These are phyloP conservation scores for Rhododendron ferrugineum DNA, from an alignment of 148 eudicot species.

Conservation along the genomic window DNA sequence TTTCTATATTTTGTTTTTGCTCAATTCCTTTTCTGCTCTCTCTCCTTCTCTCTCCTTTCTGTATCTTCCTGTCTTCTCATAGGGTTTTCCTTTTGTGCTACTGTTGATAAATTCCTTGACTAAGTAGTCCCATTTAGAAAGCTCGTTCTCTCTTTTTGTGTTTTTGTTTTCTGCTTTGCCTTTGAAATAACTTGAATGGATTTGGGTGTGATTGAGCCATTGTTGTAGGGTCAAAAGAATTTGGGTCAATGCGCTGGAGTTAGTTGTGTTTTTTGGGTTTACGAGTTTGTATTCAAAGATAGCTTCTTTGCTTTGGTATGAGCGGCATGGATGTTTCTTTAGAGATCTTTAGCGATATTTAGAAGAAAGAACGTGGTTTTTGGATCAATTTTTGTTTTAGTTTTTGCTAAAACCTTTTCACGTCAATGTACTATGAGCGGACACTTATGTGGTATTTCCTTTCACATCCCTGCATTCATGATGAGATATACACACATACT, in stretches of 20 bases:
- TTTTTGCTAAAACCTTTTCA: neutral
- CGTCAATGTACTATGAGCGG: neutral
- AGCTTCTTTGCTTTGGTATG: neutral
- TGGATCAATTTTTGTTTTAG: neutral
- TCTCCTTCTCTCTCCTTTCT: neutral
- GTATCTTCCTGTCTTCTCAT: neutral
- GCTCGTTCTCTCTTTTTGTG: neutral
- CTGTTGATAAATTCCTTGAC: neutral
- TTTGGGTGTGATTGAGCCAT: neutral
- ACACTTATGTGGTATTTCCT: neutral
- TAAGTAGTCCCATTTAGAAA: neutral
- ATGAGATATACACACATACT: constrained; percentile 36
- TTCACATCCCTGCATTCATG: constrained; percentile 96
- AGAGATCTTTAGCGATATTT: constrained; percentile 4
- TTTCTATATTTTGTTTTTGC: neutral
- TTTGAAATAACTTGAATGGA: neutral
- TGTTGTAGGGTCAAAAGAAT: neutral
- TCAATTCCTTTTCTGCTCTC: neutral
- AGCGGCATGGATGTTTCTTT: neutral
- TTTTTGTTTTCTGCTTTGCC: neutral
- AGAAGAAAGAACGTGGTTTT: neutral
- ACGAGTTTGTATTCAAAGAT: neutral
- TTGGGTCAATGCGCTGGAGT: neutral
- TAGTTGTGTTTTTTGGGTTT: neutral
- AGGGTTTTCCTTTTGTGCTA: neutral